These are phyloP conservation scores for Puccinellia tenuiflora DNA, from an alignment of 176 grass and related monocot genomes.

Conservation along the genomic window DNA sequence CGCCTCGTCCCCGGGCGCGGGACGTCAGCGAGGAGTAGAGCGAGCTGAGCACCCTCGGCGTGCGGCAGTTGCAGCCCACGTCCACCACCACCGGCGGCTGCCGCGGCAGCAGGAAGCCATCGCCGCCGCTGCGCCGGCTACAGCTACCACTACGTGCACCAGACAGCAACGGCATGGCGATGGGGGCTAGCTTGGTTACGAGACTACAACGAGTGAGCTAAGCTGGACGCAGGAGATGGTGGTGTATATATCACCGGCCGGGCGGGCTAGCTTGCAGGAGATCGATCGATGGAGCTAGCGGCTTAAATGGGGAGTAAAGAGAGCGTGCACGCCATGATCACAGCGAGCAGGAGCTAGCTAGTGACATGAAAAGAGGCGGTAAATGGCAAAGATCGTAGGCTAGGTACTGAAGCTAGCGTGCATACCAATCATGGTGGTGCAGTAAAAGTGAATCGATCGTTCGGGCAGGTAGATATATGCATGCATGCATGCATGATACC, in stretches of 20 bases:
- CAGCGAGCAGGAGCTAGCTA: neutral
- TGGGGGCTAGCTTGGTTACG: neutral
- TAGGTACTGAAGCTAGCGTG: neutral
- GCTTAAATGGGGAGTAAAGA: neutral
- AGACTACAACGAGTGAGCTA: neutral
- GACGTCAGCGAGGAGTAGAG: conserved; percentile 39
- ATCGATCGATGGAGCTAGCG: neutral
- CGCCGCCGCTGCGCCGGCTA: conserved; percentile 11
- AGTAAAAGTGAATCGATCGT: conserved; percentile 12
- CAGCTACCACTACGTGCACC: neutral
- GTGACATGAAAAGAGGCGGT: neutral
- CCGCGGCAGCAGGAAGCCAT: conserved; percentile 28
- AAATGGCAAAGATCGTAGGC: neutral
- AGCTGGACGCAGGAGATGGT: neutral
- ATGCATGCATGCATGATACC: no score
- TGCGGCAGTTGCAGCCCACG: conserved; percentile 76
- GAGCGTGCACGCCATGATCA: conserved; percentile 1
- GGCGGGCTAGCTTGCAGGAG: neutral
- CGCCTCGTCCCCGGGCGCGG: neutral
- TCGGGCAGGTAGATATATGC: no score
- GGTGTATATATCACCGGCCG: neutral
- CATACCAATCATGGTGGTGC: conserved; percentile 5
- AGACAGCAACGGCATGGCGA: neutral
- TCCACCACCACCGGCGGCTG: conserved; percentile 46
- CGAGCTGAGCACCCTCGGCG: conserved; percentile 39